phyloP scores from a whole-genome alignment of 306 rosid genomes.

The Prunus mume region DNA sequence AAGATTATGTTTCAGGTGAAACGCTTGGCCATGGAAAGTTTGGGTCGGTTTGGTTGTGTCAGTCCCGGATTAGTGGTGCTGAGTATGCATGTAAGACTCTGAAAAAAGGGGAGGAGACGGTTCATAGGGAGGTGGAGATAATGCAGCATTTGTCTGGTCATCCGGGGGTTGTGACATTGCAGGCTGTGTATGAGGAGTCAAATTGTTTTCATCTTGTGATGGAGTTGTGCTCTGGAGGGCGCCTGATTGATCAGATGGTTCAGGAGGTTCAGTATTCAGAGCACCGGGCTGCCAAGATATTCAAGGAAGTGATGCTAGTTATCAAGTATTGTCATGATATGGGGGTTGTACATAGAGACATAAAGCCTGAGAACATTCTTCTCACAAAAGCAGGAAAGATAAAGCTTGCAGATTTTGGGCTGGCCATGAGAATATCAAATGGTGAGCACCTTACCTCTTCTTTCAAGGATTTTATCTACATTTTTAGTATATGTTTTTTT shows the following conservation, averaged over 20 bases:
- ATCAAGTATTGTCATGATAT: slow-evolving; percentile 97
- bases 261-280: slow-evolving; percentile 77
- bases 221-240: slow-evolving; percentile 94
- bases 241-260: slow-evolving; percentile 74
- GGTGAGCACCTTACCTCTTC: slow-evolving; percentile 41
- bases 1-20: slow-evolving; percentile 69
- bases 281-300: slow-evolving; percentile 72
- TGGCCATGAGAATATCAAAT: slow-evolving; percentile 87
- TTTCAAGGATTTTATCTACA: background rate
- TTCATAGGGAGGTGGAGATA: slow-evolving; percentile 97
- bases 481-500: background rate
- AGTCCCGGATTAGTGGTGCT: slow-evolving; percentile 62
- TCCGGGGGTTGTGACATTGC: slow-evolving; percentile 90
- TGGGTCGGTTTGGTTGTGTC: slow-evolving; percentile 82
- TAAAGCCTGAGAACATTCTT: slow-evolving; percentile 96
- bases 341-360: slow-evolving; percentile 99
- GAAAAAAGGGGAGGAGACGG: slow-evolving; percentile 90
- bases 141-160: slow-evolving; percentile 99
- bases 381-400: slow-evolving; percentile 73
- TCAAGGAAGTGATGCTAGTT: slow-evolving; percentile 94
- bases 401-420: slow-evolving; percentile 99
- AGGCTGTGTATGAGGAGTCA: slow-evolving; percentile 85
- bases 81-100: slow-evolving; percentile 90
- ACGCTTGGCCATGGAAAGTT: slow-evolving; percentile 91
- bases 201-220: slow-evolving; percentile 93